Evolutionary conservation across 805 yeast genomes (phyloP).

Genomic region (Candida suzukii): DNA sequence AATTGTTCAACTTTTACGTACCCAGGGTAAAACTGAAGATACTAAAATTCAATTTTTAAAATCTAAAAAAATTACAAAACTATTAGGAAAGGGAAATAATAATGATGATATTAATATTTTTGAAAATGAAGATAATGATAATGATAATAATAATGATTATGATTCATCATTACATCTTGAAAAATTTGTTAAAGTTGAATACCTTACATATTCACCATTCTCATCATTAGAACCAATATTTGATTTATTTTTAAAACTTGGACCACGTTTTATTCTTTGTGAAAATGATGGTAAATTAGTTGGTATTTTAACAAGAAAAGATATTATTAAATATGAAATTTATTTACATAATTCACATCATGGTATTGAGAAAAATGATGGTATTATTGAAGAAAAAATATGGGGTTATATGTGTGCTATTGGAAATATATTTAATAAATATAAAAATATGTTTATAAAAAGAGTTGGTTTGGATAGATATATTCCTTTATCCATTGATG

Average conservation of each 20-base stretch:
- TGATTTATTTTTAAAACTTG: conserved; percentile 68
- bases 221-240: conserved; percentile 55
- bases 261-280: conserved; percentile 70
- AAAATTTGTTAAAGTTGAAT: conserved; percentile 43
- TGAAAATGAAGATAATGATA: background rate
- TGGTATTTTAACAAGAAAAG: conserved; percentile 85
- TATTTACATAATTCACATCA: conserved; percentile 17
- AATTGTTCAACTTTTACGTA: conserved; percentile 7
- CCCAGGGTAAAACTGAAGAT: conserved; percentile 12
- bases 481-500: background rate
- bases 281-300: conserved; percentile 52
- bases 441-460: background rate
- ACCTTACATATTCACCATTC: conserved; percentile 48
- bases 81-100: background rate
- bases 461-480: background rate
- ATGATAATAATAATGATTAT: background rate
- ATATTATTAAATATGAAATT: conserved; percentile 57
- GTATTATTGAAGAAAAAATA: conserved; percentile 23
- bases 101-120: background rate
- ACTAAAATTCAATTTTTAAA: conserved; percentile 9
- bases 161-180: conserved; percentile 15
- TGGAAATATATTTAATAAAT: background rate
- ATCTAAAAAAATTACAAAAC: background rate
- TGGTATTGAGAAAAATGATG: background rate
- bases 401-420: conserved; percentile 28